Conservation (phyloP, 2,329 filamentous ascomycete species). For the Cordyceps sp. region DNA sequence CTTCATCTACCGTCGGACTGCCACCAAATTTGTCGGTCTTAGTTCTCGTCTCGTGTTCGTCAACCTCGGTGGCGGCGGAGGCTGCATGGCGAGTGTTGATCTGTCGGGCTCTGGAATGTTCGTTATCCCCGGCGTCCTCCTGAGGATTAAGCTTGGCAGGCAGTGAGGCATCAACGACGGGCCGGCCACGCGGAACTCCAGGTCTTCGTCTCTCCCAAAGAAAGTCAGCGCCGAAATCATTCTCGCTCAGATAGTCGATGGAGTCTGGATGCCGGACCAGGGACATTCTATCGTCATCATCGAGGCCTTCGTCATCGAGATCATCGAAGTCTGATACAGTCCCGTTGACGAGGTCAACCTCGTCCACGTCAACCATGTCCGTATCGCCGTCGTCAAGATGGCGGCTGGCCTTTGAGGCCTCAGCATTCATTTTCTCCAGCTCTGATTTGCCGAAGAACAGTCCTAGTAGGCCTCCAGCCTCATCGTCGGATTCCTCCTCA, state of each 20-base stretch:
- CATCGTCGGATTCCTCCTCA: conserved; percentile 24
- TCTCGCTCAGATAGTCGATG: conserved; percentile 3
- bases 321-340: neutral
- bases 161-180: too few species aligned
- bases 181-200: too few species aligned
- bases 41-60: too few species aligned
- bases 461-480: conserved; percentile 32
- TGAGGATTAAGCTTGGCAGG: too few species aligned
- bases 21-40: too few species aligned
- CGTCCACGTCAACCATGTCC: conserved; percentile 7
- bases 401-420: conserved; percentile 11
- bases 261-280: conserved; percentile 14
- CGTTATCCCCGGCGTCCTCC: too few species aligned
- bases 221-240: neutral
- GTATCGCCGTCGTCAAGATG: conserved; percentile 9
- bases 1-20: too few species aligned
- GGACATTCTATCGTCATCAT: conserved; percentile 17
- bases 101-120: too few species aligned
- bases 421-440: conserved; percentile 31
- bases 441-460: conserved; percentile 44
- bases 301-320: conserved; percentile 9
- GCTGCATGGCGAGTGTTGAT: too few species aligned
- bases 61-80: too few species aligned
- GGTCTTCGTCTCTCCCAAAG: too few species aligned
- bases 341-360: conserved; percentile 1